phyloP scores from a whole-genome alignment of 305 asterid genomes.

The Coffea humblotiana region DNA sequence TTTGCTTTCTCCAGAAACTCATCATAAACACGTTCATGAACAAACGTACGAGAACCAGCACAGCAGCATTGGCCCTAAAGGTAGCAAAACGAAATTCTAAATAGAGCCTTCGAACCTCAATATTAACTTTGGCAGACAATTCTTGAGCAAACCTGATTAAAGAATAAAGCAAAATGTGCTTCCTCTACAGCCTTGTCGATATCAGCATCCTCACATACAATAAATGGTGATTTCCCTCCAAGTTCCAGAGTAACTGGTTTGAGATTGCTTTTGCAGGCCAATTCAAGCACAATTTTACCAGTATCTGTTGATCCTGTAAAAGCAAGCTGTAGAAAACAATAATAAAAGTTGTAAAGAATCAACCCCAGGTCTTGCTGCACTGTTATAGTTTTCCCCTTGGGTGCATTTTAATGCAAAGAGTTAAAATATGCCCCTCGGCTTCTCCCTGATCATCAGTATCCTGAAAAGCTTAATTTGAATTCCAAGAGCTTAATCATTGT shows the following conservation, averaged over 20 bases:
- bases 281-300: constrained; percentile 66
- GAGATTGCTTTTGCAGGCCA: constrained; percentile 95
- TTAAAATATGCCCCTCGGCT: background rate
- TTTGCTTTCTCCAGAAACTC: constrained; percentile 86
- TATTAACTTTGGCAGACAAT: constrained; percentile 8
- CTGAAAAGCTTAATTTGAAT: background rate
- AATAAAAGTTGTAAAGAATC: background rate
- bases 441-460: background rate
- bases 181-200: constrained; percentile 82
- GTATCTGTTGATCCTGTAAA: constrained; percentile 95
- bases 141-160: constrained; percentile 64
- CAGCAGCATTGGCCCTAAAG: constrained; percentile 97
- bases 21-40: constrained; percentile 83
- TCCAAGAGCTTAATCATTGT: background rate
- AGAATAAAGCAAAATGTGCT: constrained; percentile 86
- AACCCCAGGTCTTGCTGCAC: background rate
- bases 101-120: background rate
- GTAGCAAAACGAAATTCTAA: background rate
- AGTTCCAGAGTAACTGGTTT: constrained; percentile 92
- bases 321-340: constrained; percentile 57
- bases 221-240: constrained; percentile 97
- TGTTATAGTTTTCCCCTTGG: background rate
- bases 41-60: constrained; percentile 91
- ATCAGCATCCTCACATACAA: constrained; percentile 94
- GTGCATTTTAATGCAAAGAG: background rate